Percentiles rank a stretch among this genome's conserved stretches.
Evolutionary conservation across 305 asterid species (phyloP).

Genomic region (Monarda citriodora): DNA sequence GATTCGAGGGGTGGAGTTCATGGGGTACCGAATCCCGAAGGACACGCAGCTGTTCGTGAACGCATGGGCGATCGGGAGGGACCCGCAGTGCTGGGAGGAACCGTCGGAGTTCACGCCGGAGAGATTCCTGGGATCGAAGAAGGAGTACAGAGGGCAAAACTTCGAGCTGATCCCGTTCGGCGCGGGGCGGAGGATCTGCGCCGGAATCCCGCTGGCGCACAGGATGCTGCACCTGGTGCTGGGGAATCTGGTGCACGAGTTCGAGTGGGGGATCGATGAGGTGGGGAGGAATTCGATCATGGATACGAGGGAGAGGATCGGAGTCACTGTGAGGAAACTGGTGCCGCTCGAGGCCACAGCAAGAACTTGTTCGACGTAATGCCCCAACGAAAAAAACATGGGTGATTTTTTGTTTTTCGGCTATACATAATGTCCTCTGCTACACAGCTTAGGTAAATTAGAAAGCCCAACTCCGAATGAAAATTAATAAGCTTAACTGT

Average conservation of each 20-base stretch:
- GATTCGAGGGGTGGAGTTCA: constrained; percentile 30
- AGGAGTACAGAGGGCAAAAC: constrained; percentile 39
- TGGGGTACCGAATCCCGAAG: constrained; percentile 35
- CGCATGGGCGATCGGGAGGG: constrained; percentile 45
- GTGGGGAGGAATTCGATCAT: constrained; percentile 16
- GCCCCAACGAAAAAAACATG: not conserved
- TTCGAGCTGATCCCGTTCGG: constrained; percentile 46
- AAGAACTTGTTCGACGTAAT: constrained; percentile 16
- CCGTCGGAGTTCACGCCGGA: constrained; percentile 40
- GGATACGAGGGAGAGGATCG: constrained; percentile 44
- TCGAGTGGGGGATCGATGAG: constrained; percentile 40
- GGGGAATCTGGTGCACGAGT: constrained; percentile 37
- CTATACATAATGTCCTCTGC: too few relatives aligned
- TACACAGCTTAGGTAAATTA: too few relatives aligned
- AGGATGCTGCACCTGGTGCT: constrained; percentile 41
- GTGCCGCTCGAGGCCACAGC: constrained; percentile 33
- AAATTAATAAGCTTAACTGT: too few relatives aligned
- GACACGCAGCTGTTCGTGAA: constrained; percentile 36
- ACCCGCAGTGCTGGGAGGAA: constrained; percentile 37
- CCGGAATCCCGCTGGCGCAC: constrained; percentile 46
- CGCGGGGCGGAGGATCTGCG: constrained; percentile 45
- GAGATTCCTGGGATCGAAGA: constrained; percentile 30
- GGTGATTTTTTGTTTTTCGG: too few relatives aligned
- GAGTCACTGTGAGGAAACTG: constrained; percentile 39
- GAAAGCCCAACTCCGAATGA: too few relatives aligned